phyloP scores from a whole-genome alignment of 768 basidiomycete species.

The Agrocybe pediades region DNA sequence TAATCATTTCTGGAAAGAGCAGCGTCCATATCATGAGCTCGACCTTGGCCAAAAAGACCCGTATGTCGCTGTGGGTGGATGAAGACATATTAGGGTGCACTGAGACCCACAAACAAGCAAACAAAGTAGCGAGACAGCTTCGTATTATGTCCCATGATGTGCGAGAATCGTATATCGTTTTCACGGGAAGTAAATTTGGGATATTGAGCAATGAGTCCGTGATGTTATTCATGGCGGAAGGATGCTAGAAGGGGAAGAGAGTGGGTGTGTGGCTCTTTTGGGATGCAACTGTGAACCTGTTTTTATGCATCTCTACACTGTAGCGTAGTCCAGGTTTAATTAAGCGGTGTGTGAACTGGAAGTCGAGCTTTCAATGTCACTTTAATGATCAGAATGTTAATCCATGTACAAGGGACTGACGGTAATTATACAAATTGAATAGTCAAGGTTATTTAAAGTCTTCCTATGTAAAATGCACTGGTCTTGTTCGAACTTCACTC shows the following conservation, averaged over 20 bases:
- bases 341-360: too few relatives aligned
- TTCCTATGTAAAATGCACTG: too few relatives aligned
- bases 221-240: neutral
- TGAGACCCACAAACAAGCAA: neutral
- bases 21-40: conserved; percentile 2
- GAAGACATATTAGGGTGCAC: neutral
- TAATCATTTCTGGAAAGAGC: neutral
- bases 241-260: neutral
- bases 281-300: too few relatives aligned
- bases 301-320: too few relatives aligned
- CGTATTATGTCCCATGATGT: neutral
- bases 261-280: neutral
- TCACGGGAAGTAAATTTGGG: neutral
- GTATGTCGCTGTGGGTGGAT: neutral
- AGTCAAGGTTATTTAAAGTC: too few relatives aligned
- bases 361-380: too few relatives aligned
- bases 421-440: too few relatives aligned
- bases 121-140: neutral
- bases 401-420: too few relatives aligned
- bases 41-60: neutral
- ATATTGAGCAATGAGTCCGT: neutral
- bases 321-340: too few relatives aligned
- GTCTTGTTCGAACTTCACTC: too few relatives aligned
- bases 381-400: too few relatives aligned
- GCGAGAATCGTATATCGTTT: neutral